A percentile compares a stretch with the other conserved stretches of the same genome.
These are phyloP conservation scores for Penicillium oxalicum DNA, from an alignment of 2,329 filamentous ascomycete genomes.

Conservation along the genomic window DNA sequence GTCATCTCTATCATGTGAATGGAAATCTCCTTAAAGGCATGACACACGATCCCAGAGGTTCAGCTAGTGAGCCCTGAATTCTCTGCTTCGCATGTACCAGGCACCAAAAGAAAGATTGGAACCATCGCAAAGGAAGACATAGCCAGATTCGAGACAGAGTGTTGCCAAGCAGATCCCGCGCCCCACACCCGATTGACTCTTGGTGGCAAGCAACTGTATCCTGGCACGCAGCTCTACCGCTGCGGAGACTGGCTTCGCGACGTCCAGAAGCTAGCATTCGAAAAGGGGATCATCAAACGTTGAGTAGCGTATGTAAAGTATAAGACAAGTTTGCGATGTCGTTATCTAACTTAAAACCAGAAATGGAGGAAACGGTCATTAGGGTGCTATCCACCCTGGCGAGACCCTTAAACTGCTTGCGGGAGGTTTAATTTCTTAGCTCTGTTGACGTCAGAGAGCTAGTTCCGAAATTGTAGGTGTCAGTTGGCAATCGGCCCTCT, in stretches of 20 bases:
- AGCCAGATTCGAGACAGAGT: background rate
- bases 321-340: background rate
- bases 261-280: conserved; percentile 2
- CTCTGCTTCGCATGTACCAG: background rate
- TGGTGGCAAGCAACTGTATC: conserved; percentile 2
- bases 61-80: background rate
- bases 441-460: background rate
- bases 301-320: background rate
- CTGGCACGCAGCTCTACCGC: conserved; percentile 3
- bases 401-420: background rate
- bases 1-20: background rate
- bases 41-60: background rate
- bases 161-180: background rate
- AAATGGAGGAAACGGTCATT: background rate
- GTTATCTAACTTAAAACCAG: background rate
- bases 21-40: background rate
- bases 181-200: conserved; percentile 1
- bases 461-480: background rate
- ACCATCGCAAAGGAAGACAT: background rate
- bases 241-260: conserved; percentile 5
- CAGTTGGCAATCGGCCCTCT: too few relatives aligned
- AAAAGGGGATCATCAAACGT: conserved; percentile 3
- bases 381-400: background rate
- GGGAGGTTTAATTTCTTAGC: background rate
- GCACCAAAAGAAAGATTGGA: background rate